phyloP scores from a whole-genome alignment of 192 early-diverging fungal genomes.

The Entomortierella parvispora region DNA sequence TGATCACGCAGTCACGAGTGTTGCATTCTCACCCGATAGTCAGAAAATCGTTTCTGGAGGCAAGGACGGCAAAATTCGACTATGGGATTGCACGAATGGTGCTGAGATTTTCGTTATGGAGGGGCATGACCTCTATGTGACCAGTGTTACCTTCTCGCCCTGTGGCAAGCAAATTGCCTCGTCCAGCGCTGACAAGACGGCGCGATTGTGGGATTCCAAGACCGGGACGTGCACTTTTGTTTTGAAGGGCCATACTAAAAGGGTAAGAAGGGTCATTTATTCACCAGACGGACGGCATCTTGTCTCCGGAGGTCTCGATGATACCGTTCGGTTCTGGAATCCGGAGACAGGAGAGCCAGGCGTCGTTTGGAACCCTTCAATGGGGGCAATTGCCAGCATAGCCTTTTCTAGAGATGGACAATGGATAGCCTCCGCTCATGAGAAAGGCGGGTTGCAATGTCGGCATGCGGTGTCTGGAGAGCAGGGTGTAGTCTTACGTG shows the following conservation, averaged over 20 bases:
- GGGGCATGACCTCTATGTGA: slow-evolving; percentile 47
- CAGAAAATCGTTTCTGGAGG: neutral
- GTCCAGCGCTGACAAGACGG: slow-evolving; percentile 71
- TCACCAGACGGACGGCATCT: slow-evolving; percentile 67
- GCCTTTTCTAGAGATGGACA: neutral
- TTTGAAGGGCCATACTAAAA: slow-evolving; percentile 14
- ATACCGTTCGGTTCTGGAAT: slow-evolving; percentile 71
- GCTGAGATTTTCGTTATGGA: slow-evolving; percentile 4
- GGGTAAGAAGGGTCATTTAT: slow-evolving; percentile 74
- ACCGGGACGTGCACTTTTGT: slow-evolving; percentile 1
- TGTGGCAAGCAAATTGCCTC: slow-evolving; percentile 69
- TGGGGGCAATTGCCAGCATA: neutral
- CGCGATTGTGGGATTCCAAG: slow-evolving; percentile 61
- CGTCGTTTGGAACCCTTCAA: neutral
- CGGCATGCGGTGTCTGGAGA: neutral
- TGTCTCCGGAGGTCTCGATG: slow-evolving; percentile 72
- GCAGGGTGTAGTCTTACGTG: neutral
- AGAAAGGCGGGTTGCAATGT: neutral
- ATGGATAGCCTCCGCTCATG: neutral
- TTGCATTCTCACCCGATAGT: neutral
- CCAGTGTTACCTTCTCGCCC: slow-evolving; percentile 70
- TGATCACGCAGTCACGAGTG: neutral
- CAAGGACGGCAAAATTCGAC: neutral
- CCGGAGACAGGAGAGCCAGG: neutral
- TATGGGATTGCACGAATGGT: neutral